These are phyloP conservation scores for Rhodotorula sp. DNA, from an alignment of 1,284 basidiomycete species.

Conservation along the genomic window DNA sequence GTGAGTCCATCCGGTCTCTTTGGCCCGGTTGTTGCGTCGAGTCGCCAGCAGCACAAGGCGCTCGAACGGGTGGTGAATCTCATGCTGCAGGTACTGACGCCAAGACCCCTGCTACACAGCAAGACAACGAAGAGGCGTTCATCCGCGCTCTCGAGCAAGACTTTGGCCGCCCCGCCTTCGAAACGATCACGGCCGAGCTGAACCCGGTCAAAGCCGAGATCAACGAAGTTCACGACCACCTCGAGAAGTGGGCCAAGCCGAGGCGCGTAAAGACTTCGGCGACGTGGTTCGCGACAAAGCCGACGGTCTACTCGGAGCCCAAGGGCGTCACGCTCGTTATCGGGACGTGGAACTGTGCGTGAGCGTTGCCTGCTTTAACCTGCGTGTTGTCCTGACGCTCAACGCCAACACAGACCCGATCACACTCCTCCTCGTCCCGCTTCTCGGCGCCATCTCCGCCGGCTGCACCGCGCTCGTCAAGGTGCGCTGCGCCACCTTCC, in stretches of 20 bases:
- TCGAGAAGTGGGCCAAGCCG: conserved; percentile 50
- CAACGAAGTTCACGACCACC: conserved; percentile 45
- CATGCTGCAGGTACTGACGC: background rate
- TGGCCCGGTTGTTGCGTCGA: background rate
- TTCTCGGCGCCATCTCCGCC: conserved; percentile 52
- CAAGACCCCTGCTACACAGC: background rate
- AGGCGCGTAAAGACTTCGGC: conserved; percentile 44
- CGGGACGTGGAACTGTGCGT: conserved; percentile 49
- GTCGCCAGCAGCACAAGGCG: too few species aligned
- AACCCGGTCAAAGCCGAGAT: conserved; percentile 46
- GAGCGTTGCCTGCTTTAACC: fast-evolving
- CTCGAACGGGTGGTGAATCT: too few species aligned
- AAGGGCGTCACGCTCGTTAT: conserved; percentile 50
- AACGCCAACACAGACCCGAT: conserved; percentile 14
- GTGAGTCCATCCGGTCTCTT: conserved; percentile 11
- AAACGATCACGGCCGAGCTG: conserved; percentile 49
- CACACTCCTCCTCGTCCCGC: conserved; percentile 45
- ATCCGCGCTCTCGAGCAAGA: conserved; percentile 47
- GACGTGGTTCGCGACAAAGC: conserved; percentile 47
- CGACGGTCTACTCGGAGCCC: conserved; percentile 49
- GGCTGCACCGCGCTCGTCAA: conserved; percentile 50
- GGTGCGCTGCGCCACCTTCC: background rate
- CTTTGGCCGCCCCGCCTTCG: conserved; percentile 49
- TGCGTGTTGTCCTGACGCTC: background rate
- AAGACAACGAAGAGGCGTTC: conserved; percentile 48